These are phyloP conservation scores for Daedaleopsis nitida DNA, from an alignment of 768 basidiomycete genomes.

Conservation along the genomic window DNA sequence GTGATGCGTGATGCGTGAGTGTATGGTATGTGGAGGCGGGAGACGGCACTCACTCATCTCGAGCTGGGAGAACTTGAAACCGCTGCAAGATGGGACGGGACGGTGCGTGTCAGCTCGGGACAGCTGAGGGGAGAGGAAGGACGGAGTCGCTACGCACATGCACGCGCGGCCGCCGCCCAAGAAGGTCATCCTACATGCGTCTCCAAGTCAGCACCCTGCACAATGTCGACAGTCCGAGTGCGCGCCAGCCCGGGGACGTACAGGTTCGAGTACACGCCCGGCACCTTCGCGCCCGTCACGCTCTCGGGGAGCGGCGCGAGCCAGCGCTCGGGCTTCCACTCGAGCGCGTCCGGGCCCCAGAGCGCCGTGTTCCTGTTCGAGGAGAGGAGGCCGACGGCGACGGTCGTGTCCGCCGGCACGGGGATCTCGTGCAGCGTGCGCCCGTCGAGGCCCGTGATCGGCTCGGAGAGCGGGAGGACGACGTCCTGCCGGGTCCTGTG, in stretches of 20 bases:
- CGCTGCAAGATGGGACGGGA: slow-evolving; percentile 3
- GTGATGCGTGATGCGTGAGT: no score
- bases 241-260: not conserved
- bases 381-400: slow-evolving; percentile 40
- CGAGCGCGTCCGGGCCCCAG: slow-evolving; percentile 46
- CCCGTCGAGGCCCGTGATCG: slow-evolving; percentile 16
- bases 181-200: slow-evolving; percentile 28
- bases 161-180: slow-evolving; percentile 29
- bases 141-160: slow-evolving; percentile 23
- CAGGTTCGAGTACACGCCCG: slow-evolving; percentile 22
- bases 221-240: not conserved
- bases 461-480: slow-evolving; percentile 31
- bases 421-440: slow-evolving; percentile 25
- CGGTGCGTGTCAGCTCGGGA: not conserved
- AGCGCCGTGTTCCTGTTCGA: slow-evolving; percentile 42
- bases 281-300: slow-evolving; percentile 14
- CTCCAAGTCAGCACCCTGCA: not conserved
- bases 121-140: not conserved
- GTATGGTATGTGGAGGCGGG: not conserved
- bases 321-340: slow-evolving; percentile 49
- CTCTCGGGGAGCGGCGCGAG: slow-evolving; percentile 22
- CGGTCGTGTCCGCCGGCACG: slow-evolving; percentile 39
- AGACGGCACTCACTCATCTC: slow-evolving; percentile 22
- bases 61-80: slow-evolving; percentile 24
- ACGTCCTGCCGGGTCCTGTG: slow-evolving; percentile 42